These are phyloP conservation scores for Entoloma clypeatum DNA, from an alignment of 1,284 basidiomycete species.

Conservation along the genomic window DNA sequence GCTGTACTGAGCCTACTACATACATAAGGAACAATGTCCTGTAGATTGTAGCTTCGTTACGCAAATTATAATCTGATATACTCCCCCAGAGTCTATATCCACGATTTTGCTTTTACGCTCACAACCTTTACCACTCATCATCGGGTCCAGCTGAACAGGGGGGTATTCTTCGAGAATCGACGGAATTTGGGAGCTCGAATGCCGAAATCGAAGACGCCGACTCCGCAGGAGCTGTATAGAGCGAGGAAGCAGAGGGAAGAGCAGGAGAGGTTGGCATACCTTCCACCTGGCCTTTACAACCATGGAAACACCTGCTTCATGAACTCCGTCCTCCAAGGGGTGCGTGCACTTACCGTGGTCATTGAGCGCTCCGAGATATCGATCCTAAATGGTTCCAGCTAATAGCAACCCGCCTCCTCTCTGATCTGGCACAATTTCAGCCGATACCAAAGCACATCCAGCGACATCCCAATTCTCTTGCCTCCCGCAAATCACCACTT, in stretches of 20 bases:
- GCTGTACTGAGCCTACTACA: too few relatives aligned
- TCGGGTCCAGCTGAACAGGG: background rate
- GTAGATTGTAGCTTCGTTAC: too few relatives aligned
- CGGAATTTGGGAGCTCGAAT: conserved; percentile 30
- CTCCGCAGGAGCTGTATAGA: conserved; percentile 61
- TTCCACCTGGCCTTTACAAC: conserved; percentile 77
- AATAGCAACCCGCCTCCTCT: conserved; percentile 60
- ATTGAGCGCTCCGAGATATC: background rate
- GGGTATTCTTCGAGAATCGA: background rate
- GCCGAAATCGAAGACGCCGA: conserved; percentile 54
- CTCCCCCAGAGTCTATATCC: too few relatives aligned
- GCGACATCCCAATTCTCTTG: conserved; percentile 35
- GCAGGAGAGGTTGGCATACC: conserved; percentile 49
- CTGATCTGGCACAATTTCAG: conserved; percentile 56
- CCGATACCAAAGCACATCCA: conserved; percentile 41
- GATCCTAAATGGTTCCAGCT: conserved; percentile 37
- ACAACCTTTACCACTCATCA: background rate
- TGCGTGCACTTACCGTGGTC: conserved; percentile 29
- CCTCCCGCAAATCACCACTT: conserved; percentile 54
- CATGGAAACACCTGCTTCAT: conserved; percentile 93
- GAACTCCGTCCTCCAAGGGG: conserved; percentile 81
- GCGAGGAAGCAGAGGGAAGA: conserved; percentile 60
- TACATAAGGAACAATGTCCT: too few relatives aligned
- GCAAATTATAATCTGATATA: too few relatives aligned
- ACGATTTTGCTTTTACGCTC: too few relatives aligned